Conservation (phyloP, 192 early-diverging fungal species). For the Dissophora globulifera region DNA sequence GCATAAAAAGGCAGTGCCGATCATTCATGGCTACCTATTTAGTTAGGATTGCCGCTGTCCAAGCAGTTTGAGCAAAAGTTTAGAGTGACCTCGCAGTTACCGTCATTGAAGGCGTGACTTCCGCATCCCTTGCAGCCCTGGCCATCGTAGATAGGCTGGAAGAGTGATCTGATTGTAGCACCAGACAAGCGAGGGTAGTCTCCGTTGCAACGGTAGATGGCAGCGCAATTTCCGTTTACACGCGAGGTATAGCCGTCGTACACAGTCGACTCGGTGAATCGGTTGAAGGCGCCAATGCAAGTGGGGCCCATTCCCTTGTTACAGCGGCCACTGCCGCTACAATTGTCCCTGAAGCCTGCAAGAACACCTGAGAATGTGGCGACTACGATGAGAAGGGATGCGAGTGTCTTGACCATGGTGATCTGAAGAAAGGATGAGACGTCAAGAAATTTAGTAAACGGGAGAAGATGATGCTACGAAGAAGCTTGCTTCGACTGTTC, state of each 20-base stretch:
- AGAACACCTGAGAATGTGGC: conserved; percentile 5
- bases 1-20: no score
- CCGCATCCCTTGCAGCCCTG: conserved; percentile 53
- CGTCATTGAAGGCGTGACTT: conserved; percentile 45
- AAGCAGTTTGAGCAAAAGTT: conserved; percentile 36
- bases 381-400: conserved; percentile 11
- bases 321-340: conserved; percentile 19
- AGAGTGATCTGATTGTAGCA: conserved; percentile 30
- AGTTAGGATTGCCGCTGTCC: conserved; percentile 21
- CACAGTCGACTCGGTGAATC: conserved; percentile 32
- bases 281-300: conserved; percentile 30
- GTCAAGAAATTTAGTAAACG: no score
- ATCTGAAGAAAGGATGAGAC: no score
- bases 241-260: conserved; percentile 29
- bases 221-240: conserved; percentile 30
- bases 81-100: conserved; percentile 38
- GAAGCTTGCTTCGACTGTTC: no score
- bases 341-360: conserved; percentile 22
- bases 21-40: no score
- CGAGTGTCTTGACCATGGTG: conserved; percentile 30
- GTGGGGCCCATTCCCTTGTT: conserved; percentile 23
- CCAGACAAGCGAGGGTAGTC: conserved; percentile 21
- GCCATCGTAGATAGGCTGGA: conserved; percentile 26
- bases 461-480: no score
- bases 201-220: conserved; percentile 30